A percentile compares a stretch with the other conserved stretches of the same genome.
Conservation (phyloP, 78 protist species). For the Cyanophora paradoxa region DNA sequence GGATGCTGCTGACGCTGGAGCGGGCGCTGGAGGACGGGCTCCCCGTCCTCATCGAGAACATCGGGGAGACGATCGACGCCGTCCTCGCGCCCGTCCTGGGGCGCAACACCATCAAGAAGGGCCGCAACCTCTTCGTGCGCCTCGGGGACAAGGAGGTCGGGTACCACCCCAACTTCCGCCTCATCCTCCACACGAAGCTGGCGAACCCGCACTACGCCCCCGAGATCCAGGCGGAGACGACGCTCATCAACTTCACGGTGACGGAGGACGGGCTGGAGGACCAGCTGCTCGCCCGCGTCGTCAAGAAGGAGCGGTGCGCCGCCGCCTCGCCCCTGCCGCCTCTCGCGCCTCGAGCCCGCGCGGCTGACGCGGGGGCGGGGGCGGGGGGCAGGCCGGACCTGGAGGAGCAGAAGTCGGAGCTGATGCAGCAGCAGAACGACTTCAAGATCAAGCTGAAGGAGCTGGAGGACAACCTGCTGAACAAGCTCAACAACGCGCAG, state of each 20-base stretch:
- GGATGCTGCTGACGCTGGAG: neutral
- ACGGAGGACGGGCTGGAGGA: slow-evolving; percentile 74
- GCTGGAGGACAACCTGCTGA: slow-evolving; percentile 50
- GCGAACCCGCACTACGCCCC: slow-evolving; percentile 46
- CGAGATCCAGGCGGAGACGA: slow-evolving; percentile 55
- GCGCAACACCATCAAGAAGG: slow-evolving; percentile 2
- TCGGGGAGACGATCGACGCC: slow-evolving; percentile 41
- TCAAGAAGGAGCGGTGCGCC: slow-evolving; percentile 45
- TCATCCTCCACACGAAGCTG: slow-evolving; percentile 34
- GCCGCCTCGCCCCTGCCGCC: too few species aligned
- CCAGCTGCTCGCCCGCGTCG: slow-evolving; percentile 71
- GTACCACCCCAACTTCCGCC: slow-evolving; percentile 17
- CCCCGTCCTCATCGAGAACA: slow-evolving; percentile 33
- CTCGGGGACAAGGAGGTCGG: slow-evolving; percentile 36
- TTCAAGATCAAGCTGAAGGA: slow-evolving; percentile 40
- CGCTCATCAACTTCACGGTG: slow-evolving; percentile 71
- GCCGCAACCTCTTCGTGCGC: slow-evolving; percentile 13
- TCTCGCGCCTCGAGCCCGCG: neutral
- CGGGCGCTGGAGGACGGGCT: slow-evolving; percentile 15
- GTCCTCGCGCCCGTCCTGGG: slow-evolving; percentile 41
- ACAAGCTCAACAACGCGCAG: slow-evolving; percentile 33
- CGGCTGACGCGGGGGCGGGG: slow-evolving; percentile 11
- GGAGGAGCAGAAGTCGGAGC: slow-evolving; percentile 62
- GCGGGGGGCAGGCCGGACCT: too few species aligned
- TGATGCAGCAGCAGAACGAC: slow-evolving; percentile 39